These are phyloP conservation scores for Fusarium coffeatum DNA, from an alignment of 2,329 filamentous ascomycete genomes.

Conservation along the genomic window DNA sequence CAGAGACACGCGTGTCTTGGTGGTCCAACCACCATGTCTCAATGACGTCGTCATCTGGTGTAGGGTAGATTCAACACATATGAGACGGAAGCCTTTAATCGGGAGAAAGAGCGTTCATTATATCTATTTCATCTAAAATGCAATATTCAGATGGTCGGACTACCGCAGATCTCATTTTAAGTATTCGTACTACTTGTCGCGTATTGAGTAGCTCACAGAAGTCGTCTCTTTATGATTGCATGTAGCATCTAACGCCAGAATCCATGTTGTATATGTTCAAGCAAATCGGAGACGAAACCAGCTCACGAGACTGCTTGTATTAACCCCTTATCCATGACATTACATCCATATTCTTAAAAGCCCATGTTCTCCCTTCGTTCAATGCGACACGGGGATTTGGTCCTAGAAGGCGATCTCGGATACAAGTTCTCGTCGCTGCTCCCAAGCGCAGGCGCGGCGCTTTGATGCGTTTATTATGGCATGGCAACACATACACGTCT, in stretches of 20 bases:
- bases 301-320: neutral
- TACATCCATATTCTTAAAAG: neutral
- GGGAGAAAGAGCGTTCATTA: neutral
- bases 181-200: neutral
- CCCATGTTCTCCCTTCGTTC: neutral
- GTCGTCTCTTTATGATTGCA: neutral
- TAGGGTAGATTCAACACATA: conserved; percentile 19
- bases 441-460: neutral
- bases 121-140: neutral
- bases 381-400: neutral
- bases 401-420: neutral
- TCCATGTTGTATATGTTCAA: neutral
- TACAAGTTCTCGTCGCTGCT: neutral
- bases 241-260: neutral
- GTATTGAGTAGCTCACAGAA: neutral
- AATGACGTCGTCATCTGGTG: conserved; percentile 27
- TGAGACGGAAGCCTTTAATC: neutral
- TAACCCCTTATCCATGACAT: neutral
- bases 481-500: neutral
- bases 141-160: neutral
- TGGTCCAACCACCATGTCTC: conserved; percentile 4
- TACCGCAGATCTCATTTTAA: neutral
- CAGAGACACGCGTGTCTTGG: conserved; percentile 8
- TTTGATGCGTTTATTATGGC: neutral
- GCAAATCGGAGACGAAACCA: neutral